These are phyloP conservation scores for Candolleomyces efflorescens DNA, from an alignment of 768 basidiomycete genomes.

Conservation along the genomic window DNA sequence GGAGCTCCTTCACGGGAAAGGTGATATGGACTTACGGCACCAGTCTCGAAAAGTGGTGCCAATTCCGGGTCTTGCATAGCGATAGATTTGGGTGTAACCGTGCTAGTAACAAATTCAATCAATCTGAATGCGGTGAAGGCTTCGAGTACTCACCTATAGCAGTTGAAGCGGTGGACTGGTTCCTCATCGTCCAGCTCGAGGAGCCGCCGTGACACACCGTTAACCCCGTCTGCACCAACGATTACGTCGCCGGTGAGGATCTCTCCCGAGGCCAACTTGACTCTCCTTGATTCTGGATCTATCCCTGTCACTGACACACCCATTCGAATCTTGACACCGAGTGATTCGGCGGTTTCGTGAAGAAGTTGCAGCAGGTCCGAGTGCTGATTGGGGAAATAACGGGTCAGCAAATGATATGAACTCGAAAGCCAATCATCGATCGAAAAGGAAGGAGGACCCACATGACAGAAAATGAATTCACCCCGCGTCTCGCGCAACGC, in stretches of 20 bases:
- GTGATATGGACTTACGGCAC: constrained; percentile 14
- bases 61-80: constrained; percentile 40
- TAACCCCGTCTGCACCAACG: constrained; percentile 52
- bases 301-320: constrained; percentile 26
- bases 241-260: constrained; percentile 45
- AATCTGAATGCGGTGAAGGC: not conserved
- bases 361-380: constrained; percentile 48
- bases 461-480: constrained; percentile 31
- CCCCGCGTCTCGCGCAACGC: constrained; percentile 42
- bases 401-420: not conserved
- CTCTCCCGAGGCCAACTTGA: constrained; percentile 36
- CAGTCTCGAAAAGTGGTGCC: constrained; percentile 22
- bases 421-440: not conserved
- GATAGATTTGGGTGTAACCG: constrained; percentile 33
- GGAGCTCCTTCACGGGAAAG: not conserved
- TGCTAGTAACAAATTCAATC: constrained; percentile 20
- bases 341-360: constrained; percentile 37
- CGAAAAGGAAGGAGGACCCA: constrained; percentile 23
- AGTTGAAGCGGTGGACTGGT: constrained; percentile 19
- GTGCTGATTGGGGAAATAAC: constrained; percentile 29
- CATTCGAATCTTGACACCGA: constrained; percentile 40
- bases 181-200: constrained; percentile 25
- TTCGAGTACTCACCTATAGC: constrained; percentile 38
- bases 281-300: constrained; percentile 23
- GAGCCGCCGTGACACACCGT: constrained; percentile 32